A percentile compares a stretch with the other conserved stretches of the same genome.
phyloP scores from a whole-genome alignment of 129 eudicot species.

The Arctium minus region DNA sequence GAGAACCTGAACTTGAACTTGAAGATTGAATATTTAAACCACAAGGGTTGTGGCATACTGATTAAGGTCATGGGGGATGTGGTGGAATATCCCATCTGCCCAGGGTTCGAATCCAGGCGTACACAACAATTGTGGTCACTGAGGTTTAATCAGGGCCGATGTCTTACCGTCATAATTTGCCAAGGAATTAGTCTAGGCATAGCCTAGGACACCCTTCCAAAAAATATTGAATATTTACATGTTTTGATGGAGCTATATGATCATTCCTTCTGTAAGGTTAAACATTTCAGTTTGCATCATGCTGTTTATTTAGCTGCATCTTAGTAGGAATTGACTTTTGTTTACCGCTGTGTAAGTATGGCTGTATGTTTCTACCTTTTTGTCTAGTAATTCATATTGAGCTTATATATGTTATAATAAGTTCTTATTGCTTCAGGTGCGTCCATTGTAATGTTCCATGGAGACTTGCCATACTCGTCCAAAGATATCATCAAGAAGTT shows the following conservation, averaged over 20 bases:
- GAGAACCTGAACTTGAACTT: neutral
- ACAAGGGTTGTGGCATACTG: no score
- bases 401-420: neutral
- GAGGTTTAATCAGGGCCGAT: no score
- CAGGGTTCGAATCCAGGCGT: no score
- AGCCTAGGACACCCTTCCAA: no score
- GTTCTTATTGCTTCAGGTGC: conserved; percentile 57
- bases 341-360: neutral
- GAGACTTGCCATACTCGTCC: conserved; percentile 96
- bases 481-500: conserved; percentile 89
- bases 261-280: neutral
- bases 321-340: neutral
- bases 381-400: neutral
- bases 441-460: conserved; percentile 96
- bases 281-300: neutral
- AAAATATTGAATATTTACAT: neutral
- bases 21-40: neutral
- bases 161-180: no score
- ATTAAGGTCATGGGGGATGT: no score
- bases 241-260: neutral
- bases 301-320: neutral
- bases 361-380: neutral
- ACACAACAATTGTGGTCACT: no score
- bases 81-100: no score
- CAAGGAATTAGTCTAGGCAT: no score